These are phyloP conservation scores for Diutina catenulata DNA, from an alignment of 1,139 yeast species.

Conservation along the genomic window DNA sequence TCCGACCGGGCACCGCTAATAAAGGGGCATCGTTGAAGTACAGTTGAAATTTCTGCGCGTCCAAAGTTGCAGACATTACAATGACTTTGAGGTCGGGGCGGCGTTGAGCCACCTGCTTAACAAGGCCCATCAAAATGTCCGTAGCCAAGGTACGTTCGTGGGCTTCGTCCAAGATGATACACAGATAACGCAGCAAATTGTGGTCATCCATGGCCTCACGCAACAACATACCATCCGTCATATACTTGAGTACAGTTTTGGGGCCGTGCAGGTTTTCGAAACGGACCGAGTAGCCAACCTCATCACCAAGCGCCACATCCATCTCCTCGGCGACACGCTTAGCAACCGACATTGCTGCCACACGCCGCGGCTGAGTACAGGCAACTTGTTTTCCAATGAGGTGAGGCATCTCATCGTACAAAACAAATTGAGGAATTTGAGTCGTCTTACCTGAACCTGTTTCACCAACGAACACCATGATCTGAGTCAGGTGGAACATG, in stretches of 20 bases:
- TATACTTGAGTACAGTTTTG: slow-evolving; percentile 78
- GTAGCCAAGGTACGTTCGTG: slow-evolving; percentile 97
- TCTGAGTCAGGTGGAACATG: slow-evolving; percentile 77
- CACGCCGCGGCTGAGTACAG: slow-evolving; percentile 96
- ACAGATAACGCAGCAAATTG: slow-evolving; percentile 64
- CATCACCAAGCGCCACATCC: slow-evolving; percentile 84
- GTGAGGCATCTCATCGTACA: slow-evolving; percentile 87
- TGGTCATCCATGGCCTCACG: slow-evolving; percentile 98
- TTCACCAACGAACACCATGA: slow-evolving; percentile 97
- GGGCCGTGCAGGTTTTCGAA: slow-evolving; percentile 81
- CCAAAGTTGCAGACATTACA: slow-evolving; percentile 95
- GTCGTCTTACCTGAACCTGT: slow-evolving; percentile 71
- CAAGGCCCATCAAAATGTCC: slow-evolving; percentile 90
- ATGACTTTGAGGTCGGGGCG: slow-evolving; percentile 86
- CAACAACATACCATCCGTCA: slow-evolving; percentile 98
- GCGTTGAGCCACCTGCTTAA: slow-evolving; percentile 68
- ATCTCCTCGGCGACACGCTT: slow-evolving; percentile 93
- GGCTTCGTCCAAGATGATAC: slow-evolving; percentile 93
- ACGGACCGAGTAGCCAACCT: slow-evolving; percentile 89
- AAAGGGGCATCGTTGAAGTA: slow-evolving; percentile 89
- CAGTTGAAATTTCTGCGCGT: slow-evolving; percentile 88
- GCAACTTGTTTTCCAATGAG: slow-evolving; percentile 72
- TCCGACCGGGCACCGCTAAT: slow-evolving; percentile 95
- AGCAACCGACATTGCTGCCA: slow-evolving; percentile 97
- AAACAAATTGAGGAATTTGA: slow-evolving; percentile 91